Percentiles rank a stretch among this genome's conserved stretches.
phyloP scores from a whole-genome alignment of 192 early-diverging fungal species.

The Dispira parvispora region DNA sequence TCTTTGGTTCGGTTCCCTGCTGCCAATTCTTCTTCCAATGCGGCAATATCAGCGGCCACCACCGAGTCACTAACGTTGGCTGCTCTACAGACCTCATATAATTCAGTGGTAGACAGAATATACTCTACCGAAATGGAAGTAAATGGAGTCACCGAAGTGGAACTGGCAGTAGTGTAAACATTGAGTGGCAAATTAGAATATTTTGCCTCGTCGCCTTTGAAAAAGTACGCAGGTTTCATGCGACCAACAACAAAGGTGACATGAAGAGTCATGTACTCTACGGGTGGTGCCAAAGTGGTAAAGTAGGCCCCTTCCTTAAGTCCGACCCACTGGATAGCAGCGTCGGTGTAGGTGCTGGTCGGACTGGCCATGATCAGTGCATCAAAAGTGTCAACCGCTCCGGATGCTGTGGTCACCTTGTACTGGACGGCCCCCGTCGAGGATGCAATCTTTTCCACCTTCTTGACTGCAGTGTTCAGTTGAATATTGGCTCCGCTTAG shows the following conservation, averaged over 20 bases:
- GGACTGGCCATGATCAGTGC: constrained; percentile 43
- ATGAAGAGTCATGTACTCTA: constrained; percentile 31
- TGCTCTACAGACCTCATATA: constrained; percentile 16
- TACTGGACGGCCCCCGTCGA: constrained; percentile 14
- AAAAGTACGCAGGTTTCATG: constrained; percentile 32
- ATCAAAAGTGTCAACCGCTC: constrained; percentile 30
- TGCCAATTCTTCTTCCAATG: too few species aligned
- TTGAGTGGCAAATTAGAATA: constrained; percentile 19
- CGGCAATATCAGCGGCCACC: neutral
- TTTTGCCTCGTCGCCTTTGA: neutral
- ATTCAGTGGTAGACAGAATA: constrained; percentile 9
- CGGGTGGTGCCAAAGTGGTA: neutral
- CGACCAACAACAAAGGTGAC: constrained; percentile 39
- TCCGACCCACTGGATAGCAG: constrained; percentile 10
- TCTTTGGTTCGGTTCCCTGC: too few species aligned
- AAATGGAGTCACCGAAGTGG: neutral
- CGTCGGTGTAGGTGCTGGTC: constrained; percentile 12
- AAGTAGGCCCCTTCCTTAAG: neutral
- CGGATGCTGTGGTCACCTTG: constrained; percentile 18
- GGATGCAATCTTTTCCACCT: constrained; percentile 14
- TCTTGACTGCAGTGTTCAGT: constrained; percentile 26
- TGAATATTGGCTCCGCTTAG: constrained; percentile 24
- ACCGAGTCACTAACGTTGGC: constrained; percentile 27
- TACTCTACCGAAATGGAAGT: neutral
- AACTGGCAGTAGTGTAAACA: constrained; percentile 28